Conservation (phyloP, 306 rosid genomes). For the Glycyrrhiza uralensis region DNA sequence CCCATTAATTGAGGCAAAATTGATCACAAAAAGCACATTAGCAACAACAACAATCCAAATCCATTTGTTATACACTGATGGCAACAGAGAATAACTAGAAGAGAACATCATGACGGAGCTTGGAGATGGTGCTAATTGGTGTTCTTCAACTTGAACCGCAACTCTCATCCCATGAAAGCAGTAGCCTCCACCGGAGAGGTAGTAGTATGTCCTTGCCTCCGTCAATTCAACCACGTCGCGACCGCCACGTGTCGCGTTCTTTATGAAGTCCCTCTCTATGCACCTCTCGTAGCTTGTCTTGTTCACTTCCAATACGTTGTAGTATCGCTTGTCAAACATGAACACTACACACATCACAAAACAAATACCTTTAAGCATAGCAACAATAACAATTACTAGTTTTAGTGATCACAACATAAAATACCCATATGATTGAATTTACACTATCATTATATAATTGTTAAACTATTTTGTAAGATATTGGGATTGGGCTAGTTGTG, state of each 20-base stretch:
- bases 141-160: slow-evolving; percentile 29
- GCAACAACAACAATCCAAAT: too few species aligned
- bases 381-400: not conserved
- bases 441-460: too few species aligned
- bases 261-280: slow-evolving; percentile 48
- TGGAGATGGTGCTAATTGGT: slow-evolving; percentile 27
- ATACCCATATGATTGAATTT: too few species aligned
- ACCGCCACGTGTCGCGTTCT: slow-evolving; percentile 65
- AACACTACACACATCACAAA: slow-evolving; percentile 36
- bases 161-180: slow-evolving; percentile 70
- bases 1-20: too few species aligned
- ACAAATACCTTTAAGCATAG: not conserved
- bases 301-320: slow-evolving; percentile 73
- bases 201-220: slow-evolving; percentile 55
- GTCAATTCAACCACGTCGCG: slow-evolving; percentile 63
- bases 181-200: slow-evolving; percentile 56
- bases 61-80: too few species aligned
- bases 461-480: too few species aligned
- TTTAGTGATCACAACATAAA: not conserved
- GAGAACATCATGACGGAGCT: not conserved
- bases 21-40: too few species aligned
- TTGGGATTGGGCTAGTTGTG: too few species aligned
- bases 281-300: slow-evolving; percentile 56
- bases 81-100: not conserved
- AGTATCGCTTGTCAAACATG: slow-evolving; percentile 56